phyloP scores from a whole-genome alignment of 345 rosid species.

The Gossypium arboreum region DNA sequence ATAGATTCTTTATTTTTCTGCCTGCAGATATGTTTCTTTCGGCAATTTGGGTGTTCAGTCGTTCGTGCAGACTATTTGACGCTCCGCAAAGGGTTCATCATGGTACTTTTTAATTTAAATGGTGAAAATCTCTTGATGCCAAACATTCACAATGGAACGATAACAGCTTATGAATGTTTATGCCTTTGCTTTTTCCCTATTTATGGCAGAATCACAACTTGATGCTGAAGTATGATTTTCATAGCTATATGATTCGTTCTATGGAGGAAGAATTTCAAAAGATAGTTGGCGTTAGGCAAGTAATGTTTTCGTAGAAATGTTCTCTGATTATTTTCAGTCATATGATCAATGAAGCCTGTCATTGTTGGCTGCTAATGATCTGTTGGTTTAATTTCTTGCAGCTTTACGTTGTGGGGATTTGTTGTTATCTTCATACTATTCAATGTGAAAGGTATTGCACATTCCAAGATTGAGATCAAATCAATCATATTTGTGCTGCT shows the following conservation, averaged over 20 bases:
- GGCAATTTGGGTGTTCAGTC: constrained; percentile 86
- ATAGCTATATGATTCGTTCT: constrained; percentile 93
- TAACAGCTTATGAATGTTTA: constrained; percentile 15
- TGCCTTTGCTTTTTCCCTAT: constrained; percentile 14
- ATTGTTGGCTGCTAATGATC: constrained; percentile 13
- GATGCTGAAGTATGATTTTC: constrained; percentile 68
- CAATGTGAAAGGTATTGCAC: constrained; percentile 66
- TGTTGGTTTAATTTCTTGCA: constrained; percentile 38
- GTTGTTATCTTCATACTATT: constrained; percentile 95
- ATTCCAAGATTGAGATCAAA: neutral
- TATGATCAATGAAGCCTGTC: neutral
- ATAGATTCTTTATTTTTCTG: constrained; percentile 13
- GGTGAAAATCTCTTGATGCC: neutral
- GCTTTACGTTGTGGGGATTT: constrained; percentile 91
- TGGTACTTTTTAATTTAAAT: constrained; percentile 37
- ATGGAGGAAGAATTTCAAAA: constrained; percentile 97
- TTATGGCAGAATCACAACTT: constrained; percentile 84
- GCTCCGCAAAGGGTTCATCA: constrained; percentile 82
- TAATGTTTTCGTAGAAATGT: neutral
- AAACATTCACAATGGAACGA: neutral
- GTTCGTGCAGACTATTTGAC: constrained; percentile 83
- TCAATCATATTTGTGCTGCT: constrained; percentile 4
- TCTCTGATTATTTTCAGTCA: constrained; percentile 12
- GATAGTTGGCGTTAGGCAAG: constrained; percentile 94
- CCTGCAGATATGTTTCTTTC: constrained; percentile 83